These are phyloP conservation scores for Neocatenulostroma microsporum DNA, from an alignment of 2,329 filamentous ascomycete species.

Conservation along the genomic window DNA sequence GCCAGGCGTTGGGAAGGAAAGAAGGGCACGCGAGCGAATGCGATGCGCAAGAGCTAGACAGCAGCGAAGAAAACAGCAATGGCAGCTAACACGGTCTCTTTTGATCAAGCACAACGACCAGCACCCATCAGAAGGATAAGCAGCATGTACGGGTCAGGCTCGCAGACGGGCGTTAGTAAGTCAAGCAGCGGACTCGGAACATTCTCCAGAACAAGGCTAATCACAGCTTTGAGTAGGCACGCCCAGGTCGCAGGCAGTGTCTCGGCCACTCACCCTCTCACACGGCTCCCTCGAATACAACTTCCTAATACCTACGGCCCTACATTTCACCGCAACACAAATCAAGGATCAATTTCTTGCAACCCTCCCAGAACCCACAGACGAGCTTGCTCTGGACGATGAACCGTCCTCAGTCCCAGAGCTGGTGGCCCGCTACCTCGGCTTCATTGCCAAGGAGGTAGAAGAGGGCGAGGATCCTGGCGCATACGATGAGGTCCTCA, in stretches of 20 bases:
- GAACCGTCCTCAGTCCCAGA: slow-evolving; percentile 95
- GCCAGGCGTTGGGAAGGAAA: slow-evolving; percentile 1
- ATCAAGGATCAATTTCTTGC: slow-evolving; percentile 84
- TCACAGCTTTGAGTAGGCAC: not conserved
- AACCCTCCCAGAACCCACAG: slow-evolving; percentile 80
- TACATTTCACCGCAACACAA: slow-evolving; percentile 94
- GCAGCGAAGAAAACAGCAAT: not conserved
- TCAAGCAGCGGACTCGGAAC: too few species aligned
- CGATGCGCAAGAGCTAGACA: slow-evolving; percentile 1
- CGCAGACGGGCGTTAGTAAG: slow-evolving; percentile 90
- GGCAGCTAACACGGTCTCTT: not conserved
- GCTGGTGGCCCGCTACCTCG: slow-evolving; percentile 87
- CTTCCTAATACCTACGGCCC: slow-evolving; percentile 86
- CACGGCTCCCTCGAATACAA: slow-evolving; percentile 96
- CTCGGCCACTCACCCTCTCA: slow-evolving; percentile 80
- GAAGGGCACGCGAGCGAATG: slow-evolving; percentile 2
- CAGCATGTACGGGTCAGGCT: slow-evolving; percentile 22
- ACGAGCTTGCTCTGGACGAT: slow-evolving; percentile 95
- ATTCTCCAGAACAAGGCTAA: too few species aligned
- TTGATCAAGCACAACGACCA: slow-evolving; percentile 8
- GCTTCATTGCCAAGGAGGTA: slow-evolving; percentile 79
- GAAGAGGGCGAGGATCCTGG: slow-evolving; percentile 90
- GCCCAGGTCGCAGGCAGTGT: slow-evolving; percentile 81
- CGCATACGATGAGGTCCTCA: slow-evolving; percentile 86
- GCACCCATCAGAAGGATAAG: slow-evolving; percentile 9